A percentile compares a stretch with the other conserved stretches of the same genome.
These are phyloP conservation scores for Fusarium buharicum DNA, from an alignment of 2,329 filamentous ascomycete genomes.

Conservation along the genomic window DNA sequence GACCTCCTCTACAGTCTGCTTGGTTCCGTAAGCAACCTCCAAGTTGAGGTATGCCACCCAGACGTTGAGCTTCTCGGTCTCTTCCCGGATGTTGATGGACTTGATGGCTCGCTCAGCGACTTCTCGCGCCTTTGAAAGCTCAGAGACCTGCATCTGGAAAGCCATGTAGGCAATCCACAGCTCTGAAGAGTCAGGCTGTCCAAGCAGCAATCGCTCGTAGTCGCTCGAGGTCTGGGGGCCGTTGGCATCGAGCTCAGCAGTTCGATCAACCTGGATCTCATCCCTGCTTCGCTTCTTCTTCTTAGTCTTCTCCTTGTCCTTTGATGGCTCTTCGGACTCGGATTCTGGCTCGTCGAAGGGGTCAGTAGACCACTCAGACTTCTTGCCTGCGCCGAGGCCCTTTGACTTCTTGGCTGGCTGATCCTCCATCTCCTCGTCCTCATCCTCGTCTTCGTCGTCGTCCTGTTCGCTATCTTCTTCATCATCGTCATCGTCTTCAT, in stretches of 20 bases:
- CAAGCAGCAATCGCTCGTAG: constrained; percentile 91
- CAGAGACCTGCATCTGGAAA: constrained; percentile 93
- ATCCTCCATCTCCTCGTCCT: constrained; percentile 55
- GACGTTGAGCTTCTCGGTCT: constrained; percentile 91
- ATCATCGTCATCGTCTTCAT: constrained; percentile 49
- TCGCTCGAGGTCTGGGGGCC: constrained; percentile 91
- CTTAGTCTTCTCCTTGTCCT: constrained; percentile 54
- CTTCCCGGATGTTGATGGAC: constrained; percentile 90
- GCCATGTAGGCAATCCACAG: constrained; percentile 99
- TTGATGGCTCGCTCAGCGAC: constrained; percentile 90
- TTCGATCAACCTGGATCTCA: constrained; percentile 86
- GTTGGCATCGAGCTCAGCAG: constrained; percentile 87
- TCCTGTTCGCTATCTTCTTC: constrained; percentile 57
- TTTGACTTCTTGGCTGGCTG: constrained; percentile 49
- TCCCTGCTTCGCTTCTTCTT: constrained; percentile 78
- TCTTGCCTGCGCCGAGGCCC: constrained; percentile 67
- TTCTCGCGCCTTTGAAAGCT: constrained; percentile 86
- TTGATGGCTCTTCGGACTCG: constrained; percentile 56
- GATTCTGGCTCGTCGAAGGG: constrained; percentile 69
- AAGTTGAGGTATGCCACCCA: constrained; percentile 96
- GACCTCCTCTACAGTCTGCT: constrained; percentile 82
- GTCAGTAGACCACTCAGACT: constrained; percentile 89
- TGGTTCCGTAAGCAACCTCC: constrained; percentile 88
- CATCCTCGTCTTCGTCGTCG: constrained; percentile 51
- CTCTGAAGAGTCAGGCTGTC: constrained; percentile 90